phyloP scores from a whole-genome alignment of 2,329 filamentous ascomycete genomes.

The Aspergillus flavus region DNA sequence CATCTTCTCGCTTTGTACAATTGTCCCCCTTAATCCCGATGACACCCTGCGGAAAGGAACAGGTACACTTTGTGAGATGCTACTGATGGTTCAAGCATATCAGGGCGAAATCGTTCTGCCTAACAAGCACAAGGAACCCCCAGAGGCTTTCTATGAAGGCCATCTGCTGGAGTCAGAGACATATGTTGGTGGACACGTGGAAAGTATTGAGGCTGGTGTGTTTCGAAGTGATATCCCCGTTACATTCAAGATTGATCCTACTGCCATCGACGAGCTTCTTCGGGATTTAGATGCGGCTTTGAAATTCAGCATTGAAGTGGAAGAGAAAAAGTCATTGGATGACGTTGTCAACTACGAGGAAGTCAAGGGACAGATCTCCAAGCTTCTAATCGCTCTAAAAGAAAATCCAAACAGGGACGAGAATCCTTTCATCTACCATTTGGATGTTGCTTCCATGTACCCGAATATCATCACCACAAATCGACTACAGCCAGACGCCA shows the following conservation, averaged over 20 bases:
- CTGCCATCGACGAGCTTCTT: conserved; percentile 86
- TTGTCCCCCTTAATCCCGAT: conserved; percentile 88
- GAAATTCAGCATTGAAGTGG: conserved; percentile 81
- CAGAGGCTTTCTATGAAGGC: conserved; percentile 94
- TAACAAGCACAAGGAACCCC: conserved; percentile 90
- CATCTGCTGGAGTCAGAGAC: conserved; percentile 96
- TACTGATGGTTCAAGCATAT: conserved; percentile 98
- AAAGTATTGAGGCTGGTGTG: conserved; percentile 97
- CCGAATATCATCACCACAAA: conserved; percentile 99
- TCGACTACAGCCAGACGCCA: conserved; percentile 94
- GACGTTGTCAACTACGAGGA: conserved; percentile 82
- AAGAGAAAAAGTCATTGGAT: conserved; percentile 79
- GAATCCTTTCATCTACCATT: conserved; percentile 89
- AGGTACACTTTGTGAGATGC: conserved; percentile 98
- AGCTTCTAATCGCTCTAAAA: conserved; percentile 71
- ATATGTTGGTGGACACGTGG: conserved; percentile 96
- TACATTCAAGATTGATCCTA: conserved; percentile 87
- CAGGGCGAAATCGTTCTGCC: conserved; percentile 87
- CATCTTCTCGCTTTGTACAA: conserved; percentile 97
- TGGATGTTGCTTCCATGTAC: conserved; percentile 99
- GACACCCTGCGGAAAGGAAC: conserved; percentile 94
- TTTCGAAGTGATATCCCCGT: conserved; percentile 95
- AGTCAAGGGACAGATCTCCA: conserved; percentile 78
- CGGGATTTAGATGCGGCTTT: conserved; percentile 84
- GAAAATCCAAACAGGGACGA: conserved; percentile 82